Evolutionary conservation across 225 moss, liverwort and hornwort genomes (phyloP).

Genomic region (Pleurozium schreberi): DNA sequence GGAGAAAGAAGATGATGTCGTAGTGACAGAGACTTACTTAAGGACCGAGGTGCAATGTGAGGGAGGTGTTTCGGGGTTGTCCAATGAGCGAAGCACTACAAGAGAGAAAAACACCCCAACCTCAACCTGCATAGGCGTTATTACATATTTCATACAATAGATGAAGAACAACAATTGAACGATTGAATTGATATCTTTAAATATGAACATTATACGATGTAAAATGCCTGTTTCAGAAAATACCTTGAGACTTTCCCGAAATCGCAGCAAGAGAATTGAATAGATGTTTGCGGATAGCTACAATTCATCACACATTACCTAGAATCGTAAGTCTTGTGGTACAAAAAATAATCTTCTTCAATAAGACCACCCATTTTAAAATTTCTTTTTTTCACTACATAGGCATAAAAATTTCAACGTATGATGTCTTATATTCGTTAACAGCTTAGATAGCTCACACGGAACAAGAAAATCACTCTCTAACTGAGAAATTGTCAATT

Average conservation of each 20-base stretch:
- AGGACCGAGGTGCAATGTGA: constrained; percentile 67
- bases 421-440: not conserved
- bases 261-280: constrained; percentile 56
- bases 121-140: constrained; percentile 48
- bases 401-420: not conserved
- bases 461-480: not conserved
- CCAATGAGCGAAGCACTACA: constrained; percentile 67
- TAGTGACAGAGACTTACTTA: constrained; percentile 27
- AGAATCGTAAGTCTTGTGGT: not conserved
- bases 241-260: constrained; percentile 92
- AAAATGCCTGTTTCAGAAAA: not conserved
- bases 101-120: constrained; percentile 85
- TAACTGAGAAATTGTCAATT: not conserved
- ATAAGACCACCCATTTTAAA: not conserved
- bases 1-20: not conserved
- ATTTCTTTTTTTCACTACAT: not conserved
- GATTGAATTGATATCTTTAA: not conserved
- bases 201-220: not conserved
- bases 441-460: not conserved
- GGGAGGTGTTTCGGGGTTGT: constrained; percentile 59
- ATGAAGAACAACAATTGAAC: not conserved
- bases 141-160: not conserved
- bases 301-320: not conserved
- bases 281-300: constrained; percentile 80
- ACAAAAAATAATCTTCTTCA: not conserved